phyloP scores from a whole-genome alignment of 2,329 filamentous ascomycete genomes.

The Teratosphaeriaceae sp. region DNA sequence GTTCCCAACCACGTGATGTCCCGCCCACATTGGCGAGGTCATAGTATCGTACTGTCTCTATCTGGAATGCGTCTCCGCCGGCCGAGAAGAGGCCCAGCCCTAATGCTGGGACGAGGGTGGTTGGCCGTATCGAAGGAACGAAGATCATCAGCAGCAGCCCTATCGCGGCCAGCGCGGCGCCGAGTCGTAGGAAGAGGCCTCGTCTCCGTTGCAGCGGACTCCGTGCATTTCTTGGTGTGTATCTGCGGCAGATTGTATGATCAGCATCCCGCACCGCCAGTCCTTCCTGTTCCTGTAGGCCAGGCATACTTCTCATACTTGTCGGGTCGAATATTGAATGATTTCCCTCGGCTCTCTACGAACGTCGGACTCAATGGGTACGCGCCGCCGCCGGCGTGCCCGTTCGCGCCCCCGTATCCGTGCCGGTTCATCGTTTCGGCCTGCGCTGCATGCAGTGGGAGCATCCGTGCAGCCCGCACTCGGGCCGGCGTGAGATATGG shows the following conservation, averaged over 20 bases:
- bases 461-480: conserved; percentile 1
- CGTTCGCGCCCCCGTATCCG: conserved; percentile 65
- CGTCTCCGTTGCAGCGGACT: conserved; percentile 62
- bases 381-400: conserved; percentile 48
- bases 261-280: too few relatives aligned
- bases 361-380: conserved; percentile 16
- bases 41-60: conserved; percentile 96
- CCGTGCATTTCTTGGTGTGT: conserved; percentile 74
- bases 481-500: neutral
- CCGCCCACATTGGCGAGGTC: conserved; percentile 88
- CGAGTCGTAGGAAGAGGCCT: conserved; percentile 64
- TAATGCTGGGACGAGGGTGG: conserved; percentile 50
- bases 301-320: conserved; percentile 52
- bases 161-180: conserved; percentile 48
- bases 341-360: conserved; percentile 32
- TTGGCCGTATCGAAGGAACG: conserved; percentile 65
- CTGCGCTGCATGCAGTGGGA: conserved; percentile 3
- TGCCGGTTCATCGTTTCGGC: conserved; percentile 78
- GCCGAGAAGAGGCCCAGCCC: conserved; percentile 63
- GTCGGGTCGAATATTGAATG: conserved; percentile 84
- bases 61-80: conserved; percentile 60
- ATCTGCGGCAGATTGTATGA: too few relatives aligned
- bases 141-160: conserved; percentile 61
- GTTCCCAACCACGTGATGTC: conserved; percentile 88
- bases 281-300: conserved; percentile 1